Evolutionary conservation across 495 filamentous ascomycete species (phyloP).

Genomic region (Penicillium alfredii): DNA sequence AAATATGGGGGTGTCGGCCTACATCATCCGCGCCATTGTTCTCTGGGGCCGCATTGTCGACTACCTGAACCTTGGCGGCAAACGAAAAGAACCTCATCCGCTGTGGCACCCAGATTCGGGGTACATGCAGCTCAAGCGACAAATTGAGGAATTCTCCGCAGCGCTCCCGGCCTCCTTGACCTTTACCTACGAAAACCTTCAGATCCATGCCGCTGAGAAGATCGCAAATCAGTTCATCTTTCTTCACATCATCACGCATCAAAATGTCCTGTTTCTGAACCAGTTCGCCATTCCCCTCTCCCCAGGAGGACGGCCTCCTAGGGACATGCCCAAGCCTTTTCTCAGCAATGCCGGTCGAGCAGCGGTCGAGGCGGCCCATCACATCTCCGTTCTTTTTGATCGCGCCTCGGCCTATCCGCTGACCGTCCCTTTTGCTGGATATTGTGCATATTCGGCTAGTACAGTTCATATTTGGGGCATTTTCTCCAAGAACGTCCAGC

Average conservation of each 20-base stretch:
- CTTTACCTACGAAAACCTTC: slow-evolving; percentile 78
- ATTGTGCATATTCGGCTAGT: slow-evolving; percentile 87
- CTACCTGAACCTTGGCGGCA: slow-evolving; percentile 87
- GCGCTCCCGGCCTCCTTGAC: slow-evolving; percentile 62
- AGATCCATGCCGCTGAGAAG: slow-evolving; percentile 73
- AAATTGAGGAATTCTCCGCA: slow-evolving; percentile 63
- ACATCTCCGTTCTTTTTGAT: slow-evolving; percentile 77
- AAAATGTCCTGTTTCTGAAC: slow-evolving; percentile 86
- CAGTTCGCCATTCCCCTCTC: slow-evolving; percentile 75
- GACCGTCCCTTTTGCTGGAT: slow-evolving; percentile 87
- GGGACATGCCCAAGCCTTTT: slow-evolving; percentile 75
- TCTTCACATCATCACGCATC: slow-evolving; percentile 81
- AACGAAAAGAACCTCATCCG: slow-evolving; percentile 65
- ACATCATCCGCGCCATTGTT: slow-evolving; percentile 79
- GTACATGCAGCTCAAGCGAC: slow-evolving; percentile 62
- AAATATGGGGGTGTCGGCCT: slow-evolving; percentile 93
- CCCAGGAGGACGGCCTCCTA: slow-evolving; percentile 58
- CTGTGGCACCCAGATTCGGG: slow-evolving; percentile 79
- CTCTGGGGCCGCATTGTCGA: slow-evolving; percentile 87
- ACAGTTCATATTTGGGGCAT: slow-evolving; percentile 90
- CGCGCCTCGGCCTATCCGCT: slow-evolving; percentile 74
- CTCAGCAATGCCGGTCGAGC: slow-evolving; percentile 67
- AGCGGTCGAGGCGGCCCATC: slow-evolving; percentile 82
- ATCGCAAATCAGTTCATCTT: slow-evolving; percentile 93
- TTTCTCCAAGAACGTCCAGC: slow-evolving; percentile 71